Evolutionary conservation across 352 stramenopile genomes (phyloP).

Genomic region (Pythium dissimile): DNA sequence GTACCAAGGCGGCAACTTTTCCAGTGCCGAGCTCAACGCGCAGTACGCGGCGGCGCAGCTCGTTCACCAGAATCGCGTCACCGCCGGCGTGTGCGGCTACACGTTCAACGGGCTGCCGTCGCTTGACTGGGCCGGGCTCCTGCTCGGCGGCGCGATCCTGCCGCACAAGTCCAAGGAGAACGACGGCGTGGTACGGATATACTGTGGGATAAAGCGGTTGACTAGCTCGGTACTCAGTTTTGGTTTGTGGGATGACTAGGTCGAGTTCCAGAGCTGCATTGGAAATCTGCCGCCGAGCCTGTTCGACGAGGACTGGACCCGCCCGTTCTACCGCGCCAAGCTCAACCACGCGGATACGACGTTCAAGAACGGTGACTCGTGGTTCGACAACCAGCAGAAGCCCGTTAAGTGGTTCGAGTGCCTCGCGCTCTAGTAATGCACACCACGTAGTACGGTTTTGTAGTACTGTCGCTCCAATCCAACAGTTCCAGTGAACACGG

Average conservation of each 20-base stretch:
- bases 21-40: constrained; percentile 13
- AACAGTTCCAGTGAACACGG: no score
- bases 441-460: no score
- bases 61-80: constrained; percentile 34
- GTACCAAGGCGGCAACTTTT: constrained; percentile 36
- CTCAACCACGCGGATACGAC: constrained; percentile 58
- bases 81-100: constrained; percentile 36
- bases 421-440: constrained; percentile 17
- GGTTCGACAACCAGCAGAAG: constrained; percentile 47
- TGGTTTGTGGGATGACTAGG: constrained; percentile 18
- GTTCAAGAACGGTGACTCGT: constrained; percentile 53
- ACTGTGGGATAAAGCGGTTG: no score
- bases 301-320: constrained; percentile 34
- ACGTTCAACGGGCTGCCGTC: constrained; percentile 37
- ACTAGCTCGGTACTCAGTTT: no score
- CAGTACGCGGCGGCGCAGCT: constrained; percentile 32
- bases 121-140: constrained; percentile 28
- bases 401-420: constrained; percentile 65
- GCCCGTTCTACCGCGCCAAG: constrained; percentile 46
- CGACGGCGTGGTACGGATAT: constrained; percentile 41
- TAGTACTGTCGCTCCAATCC: no score
- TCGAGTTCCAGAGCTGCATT: constrained; percentile 59
- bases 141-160: constrained; percentile 31
- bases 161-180: constrained; percentile 49
- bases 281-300: constrained; percentile 29